phyloP scores from a whole-genome alignment of 148 eudicot genomes.

The Camellia granthamiana region DNA sequence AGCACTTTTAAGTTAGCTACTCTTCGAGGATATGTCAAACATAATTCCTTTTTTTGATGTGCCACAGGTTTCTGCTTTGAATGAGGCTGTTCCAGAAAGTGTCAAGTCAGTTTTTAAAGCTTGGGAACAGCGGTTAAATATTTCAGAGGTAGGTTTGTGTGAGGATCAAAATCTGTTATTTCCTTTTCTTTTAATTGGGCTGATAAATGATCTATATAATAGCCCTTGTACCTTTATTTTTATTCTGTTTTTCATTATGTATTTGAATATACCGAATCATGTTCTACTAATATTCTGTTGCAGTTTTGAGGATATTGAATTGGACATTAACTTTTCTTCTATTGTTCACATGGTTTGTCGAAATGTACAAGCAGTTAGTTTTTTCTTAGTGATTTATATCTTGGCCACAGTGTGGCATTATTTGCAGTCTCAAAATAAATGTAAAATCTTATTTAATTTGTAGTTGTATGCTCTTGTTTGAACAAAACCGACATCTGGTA shows the following conservation, averaged over 20 bases:
- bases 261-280: not conserved
- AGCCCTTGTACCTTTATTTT: not conserved
- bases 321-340: not conserved
- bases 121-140: slow-evolving; percentile 88
- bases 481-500: too few relatives aligned
- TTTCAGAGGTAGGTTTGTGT: slow-evolving; percentile 52
- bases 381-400: not conserved
- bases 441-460: too few relatives aligned
- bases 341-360: not conserved
- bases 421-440: too few relatives aligned
- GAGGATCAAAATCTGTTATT: not conserved
- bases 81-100: slow-evolving; percentile 91
- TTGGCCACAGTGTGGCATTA: too few relatives aligned
- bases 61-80: slow-evolving; percentile 75
- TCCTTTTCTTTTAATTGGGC: not conserved
- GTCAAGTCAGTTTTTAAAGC: slow-evolving; percentile 85
- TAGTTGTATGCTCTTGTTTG: too few relatives aligned
- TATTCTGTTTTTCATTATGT: not conserved
- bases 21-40: not conserved
- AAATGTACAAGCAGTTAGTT: not conserved
- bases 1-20: not conserved
- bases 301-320: not conserved
- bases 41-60: slow-evolving; percentile 12
- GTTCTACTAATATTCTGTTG: not conserved
- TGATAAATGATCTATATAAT: not conserved